Base-by-base conservation (phyloP, 1,284 basidiomycete genomes). In the Phellopilus nigrolimitatus region DNA sequence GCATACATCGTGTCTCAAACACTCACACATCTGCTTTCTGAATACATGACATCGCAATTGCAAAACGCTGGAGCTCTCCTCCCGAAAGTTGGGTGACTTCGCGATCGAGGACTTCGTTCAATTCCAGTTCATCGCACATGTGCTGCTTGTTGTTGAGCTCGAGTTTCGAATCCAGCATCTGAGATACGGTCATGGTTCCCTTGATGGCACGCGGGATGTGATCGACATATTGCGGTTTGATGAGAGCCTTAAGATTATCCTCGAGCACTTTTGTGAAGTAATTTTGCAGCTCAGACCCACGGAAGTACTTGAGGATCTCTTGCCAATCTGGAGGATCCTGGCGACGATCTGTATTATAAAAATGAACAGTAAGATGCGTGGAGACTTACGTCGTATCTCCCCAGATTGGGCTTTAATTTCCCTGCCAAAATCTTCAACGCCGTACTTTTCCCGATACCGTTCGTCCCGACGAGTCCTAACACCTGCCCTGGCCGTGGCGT, bases 241-340 rank as follows among this genome's bases (percentile, higher is more conserved):
- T 97, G 56, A 98, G 80, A 1, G 95, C 94, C 72, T 97, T 97
- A 63, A 97, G 75, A 64, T 98, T 94, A 68, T 98, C 95, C 70
- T 97, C 95, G 21, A 98, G 78, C n/a, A 97, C 90, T 70, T 97
- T 97, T 47, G 94, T 97, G 70, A 97, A 97, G 74, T 97, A 97
- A 68, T 97, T 98, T 67, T 97, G 95, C 27, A 97, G 78, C 68
- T 97, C 94, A 3, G 93, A 97, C 36, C 95, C 95, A 60, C 95
- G 85, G 79, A 97, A 97, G 67, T 98, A 89, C 69, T 95, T 95
- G 49, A 98, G 73, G 60, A 98, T 97, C 65, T 97, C 95, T 68
- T 92, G 85, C 94, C 94, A 98, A 65, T 97, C 95, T 31, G 94
- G 94, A 21, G 94, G 94, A 65, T 95, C 89, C 87, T 91, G 49